Conservation (phyloP, 805 yeast species). For the Candida oleophila region DNA sequence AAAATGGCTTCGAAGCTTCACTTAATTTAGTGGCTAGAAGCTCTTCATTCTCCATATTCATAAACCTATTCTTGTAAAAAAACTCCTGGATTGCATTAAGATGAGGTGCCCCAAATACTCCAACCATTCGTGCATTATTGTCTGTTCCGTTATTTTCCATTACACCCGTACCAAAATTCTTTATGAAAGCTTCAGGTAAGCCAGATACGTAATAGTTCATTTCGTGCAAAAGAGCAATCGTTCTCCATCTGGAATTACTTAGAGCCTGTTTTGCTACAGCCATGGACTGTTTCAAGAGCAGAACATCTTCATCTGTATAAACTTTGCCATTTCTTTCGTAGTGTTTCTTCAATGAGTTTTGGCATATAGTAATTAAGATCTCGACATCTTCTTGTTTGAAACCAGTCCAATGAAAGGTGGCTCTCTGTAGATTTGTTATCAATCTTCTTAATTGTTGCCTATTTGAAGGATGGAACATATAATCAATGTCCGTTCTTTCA, state of each 20-base stretch:
- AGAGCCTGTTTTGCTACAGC: constrained; percentile 49
- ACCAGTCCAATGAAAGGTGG: constrained; percentile 77
- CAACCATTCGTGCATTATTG: constrained; percentile 25
- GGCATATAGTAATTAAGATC: constrained; percentile 49
- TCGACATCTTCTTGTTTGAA: constrained; percentile 60
- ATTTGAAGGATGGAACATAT: constrained; percentile 67
- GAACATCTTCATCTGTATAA: constrained; percentile 38
- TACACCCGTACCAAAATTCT: constrained; percentile 45
- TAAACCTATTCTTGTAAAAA: constrained; percentile 52
- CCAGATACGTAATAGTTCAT: constrained; percentile 56
- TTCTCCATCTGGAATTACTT: constrained; percentile 54
- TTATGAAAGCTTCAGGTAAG: constrained; percentile 41
- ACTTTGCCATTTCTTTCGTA: constrained; percentile 18
- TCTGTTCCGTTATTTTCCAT: constrained; percentile 14
- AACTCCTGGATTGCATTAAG: constrained; percentile 49
- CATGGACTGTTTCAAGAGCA: constrained; percentile 44
- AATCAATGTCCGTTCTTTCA: constrained; percentile 63
- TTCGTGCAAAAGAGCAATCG: constrained; percentile 59
- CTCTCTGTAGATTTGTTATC: constrained; percentile 60
- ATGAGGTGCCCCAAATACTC: constrained; percentile 63
- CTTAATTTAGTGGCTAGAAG: constrained; percentile 30
- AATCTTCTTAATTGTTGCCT: constrained; percentile 53
- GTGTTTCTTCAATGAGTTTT: constrained; percentile 40
- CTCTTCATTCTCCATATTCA: constrained; percentile 25
- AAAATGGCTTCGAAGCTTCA: constrained; percentile 42